Base-by-base conservation (phyloP, 1,284 basidiomycete species). In the Thecaphora thlaspeos region DNA sequence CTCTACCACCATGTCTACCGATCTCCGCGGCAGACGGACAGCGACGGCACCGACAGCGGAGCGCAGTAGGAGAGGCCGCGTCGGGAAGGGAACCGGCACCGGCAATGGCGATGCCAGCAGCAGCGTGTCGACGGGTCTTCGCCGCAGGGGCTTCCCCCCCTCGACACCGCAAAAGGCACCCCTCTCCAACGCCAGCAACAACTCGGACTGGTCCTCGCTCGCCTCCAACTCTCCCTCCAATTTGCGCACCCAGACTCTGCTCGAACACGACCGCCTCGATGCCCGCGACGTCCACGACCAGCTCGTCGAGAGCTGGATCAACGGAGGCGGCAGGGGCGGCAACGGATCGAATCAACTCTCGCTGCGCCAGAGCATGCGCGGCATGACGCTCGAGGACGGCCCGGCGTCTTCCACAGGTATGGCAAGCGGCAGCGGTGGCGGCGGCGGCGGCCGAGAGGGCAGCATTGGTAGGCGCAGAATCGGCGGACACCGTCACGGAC, bases 131-230 rank as follows among this genome's bases (percentile, higher is more conserved):
- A 7, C 4, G 9, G 32, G 32, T 15, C 32, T 7, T 17, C 15
- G 11, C 32, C 15, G 11, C 32, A 34, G 26, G 21, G 36, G 18
- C 19, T 17, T 26, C 4, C 11, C 19, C 5, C 22, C 11, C 3
- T 17, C 14, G 11, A 39, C 36, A 14, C 17, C 22, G 28, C 32
- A 11, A 22, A 34, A 48, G 24, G 54, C 64, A 14, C 36, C 45
- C n/a, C n/a, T n/a, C 7, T 61, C 59, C 1, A 57, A 54, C 24
- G 55, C 52, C n/a, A 68, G 64, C 47, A 57, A 63, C 38, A 51
- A 21, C 14, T 58, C 61, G 12, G 64, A 68, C 37, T 64, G 64
- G 61, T 62, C 61, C 2, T 59, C 61, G 15, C 43, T 64, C 9
- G 30, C 46, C 11, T 62, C 56, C 8, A 22, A 46, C 22, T 66